A percentile compares a stretch with the other conserved stretches of the same genome.
Conservation (phyloP, 208 protist genomes). For the Porcisia hertigi region DNA sequence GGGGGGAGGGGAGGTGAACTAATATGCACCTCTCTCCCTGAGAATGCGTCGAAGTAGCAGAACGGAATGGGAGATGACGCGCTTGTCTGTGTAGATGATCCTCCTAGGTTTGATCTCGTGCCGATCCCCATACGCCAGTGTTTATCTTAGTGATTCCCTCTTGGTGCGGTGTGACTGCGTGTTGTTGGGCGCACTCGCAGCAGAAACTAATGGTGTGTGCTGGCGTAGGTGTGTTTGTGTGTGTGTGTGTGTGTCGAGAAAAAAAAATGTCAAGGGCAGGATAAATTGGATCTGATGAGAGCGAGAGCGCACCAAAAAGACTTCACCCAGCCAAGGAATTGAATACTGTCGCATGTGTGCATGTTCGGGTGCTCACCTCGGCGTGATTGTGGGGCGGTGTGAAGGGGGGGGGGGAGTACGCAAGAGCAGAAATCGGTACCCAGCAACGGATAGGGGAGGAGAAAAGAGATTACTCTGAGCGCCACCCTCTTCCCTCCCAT, state of each 20-base stretch:
- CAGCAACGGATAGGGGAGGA: not conserved
- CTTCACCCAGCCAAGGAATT: not conserved
- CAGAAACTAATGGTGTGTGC: not conserved
- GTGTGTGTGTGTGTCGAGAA: not conserved
- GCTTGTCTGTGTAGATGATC: not conserved
- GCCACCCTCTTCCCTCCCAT: not conserved
- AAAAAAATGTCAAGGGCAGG: not conserved
- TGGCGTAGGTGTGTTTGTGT: not conserved
- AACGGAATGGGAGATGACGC: too few relatives aligned
- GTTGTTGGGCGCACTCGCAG: conserved; percentile 3
- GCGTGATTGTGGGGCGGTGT: not conserved
- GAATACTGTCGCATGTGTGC: not conserved
- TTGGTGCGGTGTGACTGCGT: conserved; percentile 5
- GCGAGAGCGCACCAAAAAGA: not conserved
- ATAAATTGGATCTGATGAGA: not conserved
- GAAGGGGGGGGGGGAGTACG: not conserved
- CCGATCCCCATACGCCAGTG: not conserved
- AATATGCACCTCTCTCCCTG: not conserved
- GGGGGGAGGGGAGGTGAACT: not conserved
- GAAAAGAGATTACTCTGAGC: not conserved
- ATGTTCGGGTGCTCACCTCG: not conserved
- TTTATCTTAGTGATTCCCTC: not conserved
- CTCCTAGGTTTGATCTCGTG: not conserved
- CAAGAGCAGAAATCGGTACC: not conserved
- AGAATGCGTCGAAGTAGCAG: not conserved